A percentile compares a stretch with the other conserved stretches of the same genome.
These are phyloP conservation scores for Vitis rotundifolia DNA, from an alignment of 164 flowering plant genomes.

Conservation along the genomic window DNA sequence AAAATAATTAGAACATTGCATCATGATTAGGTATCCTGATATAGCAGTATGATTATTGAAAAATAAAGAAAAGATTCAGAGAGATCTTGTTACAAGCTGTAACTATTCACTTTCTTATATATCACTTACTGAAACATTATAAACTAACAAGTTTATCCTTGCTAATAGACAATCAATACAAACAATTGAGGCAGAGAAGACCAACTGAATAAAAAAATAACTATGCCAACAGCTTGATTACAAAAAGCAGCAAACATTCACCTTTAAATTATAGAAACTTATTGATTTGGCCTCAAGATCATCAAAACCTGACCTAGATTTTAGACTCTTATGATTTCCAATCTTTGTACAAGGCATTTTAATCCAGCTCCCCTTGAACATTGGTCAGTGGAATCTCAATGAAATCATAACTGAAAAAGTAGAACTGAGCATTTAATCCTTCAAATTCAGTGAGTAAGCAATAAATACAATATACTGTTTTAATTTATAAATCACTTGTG, in stretches of 20 bases:
- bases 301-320: too few relatives aligned
- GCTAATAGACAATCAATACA: neutral
- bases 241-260: too few relatives aligned
- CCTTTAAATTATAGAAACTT: too few relatives aligned
- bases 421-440: neutral
- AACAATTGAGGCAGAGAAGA: neutral
- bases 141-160: neutral
- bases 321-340: too few relatives aligned
- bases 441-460: too few relatives aligned
- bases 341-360: neutral
- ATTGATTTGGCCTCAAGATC: too few relatives aligned
- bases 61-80: slow-evolving; percentile 2
- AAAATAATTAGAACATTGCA: slow-evolving; percentile 3
- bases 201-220: neutral
- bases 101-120: neutral
- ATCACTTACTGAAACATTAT: neutral
- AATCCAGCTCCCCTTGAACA: neutral
- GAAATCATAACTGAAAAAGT: neutral
- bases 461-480: too few relatives aligned
- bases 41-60: neutral
- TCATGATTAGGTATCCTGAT: neutral
- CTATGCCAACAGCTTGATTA: too few relatives aligned
- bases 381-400: neutral
- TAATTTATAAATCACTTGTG: too few relatives aligned
- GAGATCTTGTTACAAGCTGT: neutral